A percentile compares a stretch with the other conserved stretches of the same genome.
Evolutionary conservation across 2,329 filamentous ascomycete species (phyloP).

Genomic region (Orbilia oligospora): DNA sequence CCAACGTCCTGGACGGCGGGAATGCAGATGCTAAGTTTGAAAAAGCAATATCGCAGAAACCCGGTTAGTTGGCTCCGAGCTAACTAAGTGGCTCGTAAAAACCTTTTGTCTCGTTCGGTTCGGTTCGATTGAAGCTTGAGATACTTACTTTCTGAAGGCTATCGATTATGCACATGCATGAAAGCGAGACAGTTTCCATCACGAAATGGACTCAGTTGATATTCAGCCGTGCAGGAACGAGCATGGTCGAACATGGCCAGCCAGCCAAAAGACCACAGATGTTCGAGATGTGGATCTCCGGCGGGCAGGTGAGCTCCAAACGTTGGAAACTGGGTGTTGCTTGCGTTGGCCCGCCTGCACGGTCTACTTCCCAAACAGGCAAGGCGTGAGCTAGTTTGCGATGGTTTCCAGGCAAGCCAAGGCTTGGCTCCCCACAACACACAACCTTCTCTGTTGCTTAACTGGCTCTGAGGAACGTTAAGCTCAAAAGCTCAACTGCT

Average conservation of each 20-base stretch:
- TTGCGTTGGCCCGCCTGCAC: constrained; percentile 34
- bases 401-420: constrained; percentile 35
- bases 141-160: background rate
- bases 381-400: constrained; percentile 49
- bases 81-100: background rate
- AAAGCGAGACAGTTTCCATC: constrained; percentile 26
- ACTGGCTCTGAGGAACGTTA: background rate
- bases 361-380: constrained; percentile 21
- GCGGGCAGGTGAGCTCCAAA: constrained; percentile 32
- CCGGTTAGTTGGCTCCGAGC: constrained; percentile 22
- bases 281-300: constrained; percentile 27
- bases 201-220: constrained; percentile 25
- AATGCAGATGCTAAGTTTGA: constrained; percentile 8
- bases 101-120: constrained; percentile 5
- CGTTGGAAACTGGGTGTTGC: constrained; percentile 31
- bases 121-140: constrained; percentile 9
- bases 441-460: background rate
- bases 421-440: constrained; percentile 40
- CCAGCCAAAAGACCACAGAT: constrained; percentile 8
- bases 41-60: constrained; percentile 27
- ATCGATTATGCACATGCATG: constrained; percentile 26
- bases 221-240: constrained; percentile 20
- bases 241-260: background rate
- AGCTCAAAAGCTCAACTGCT: background rate
- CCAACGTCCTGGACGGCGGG: constrained; percentile 18